A percentile compares a stretch with the other conserved stretches of the same genome.
These are phyloP conservation scores for Bipolaris sorokiniana DNA, from an alignment of 2,329 filamentous ascomycete species.

Conservation along the genomic window DNA sequence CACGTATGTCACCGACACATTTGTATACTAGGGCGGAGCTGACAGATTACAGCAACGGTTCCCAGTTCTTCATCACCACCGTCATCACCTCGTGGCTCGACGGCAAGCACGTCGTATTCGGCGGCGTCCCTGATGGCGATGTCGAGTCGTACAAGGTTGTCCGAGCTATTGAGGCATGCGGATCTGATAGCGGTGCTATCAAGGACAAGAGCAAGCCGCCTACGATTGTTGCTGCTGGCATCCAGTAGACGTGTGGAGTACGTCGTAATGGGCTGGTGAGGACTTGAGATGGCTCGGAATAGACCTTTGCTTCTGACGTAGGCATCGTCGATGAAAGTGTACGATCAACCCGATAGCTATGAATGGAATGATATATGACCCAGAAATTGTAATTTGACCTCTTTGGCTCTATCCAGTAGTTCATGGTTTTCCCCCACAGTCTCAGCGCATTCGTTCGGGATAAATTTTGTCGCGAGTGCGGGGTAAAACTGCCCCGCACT, in stretches of 20 bases:
- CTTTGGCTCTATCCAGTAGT: not conserved
- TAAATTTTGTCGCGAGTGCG: conserved; percentile 13
- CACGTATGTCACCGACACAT: conserved; percentile 64
- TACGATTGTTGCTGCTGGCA: conserved; percentile 60
- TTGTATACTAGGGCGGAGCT: conserved; percentile 10
- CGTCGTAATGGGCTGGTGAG: not conserved
- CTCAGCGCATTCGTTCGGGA: not conserved
- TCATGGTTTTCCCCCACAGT: not conserved
- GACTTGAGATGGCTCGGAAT: not conserved
- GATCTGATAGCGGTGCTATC: conserved; percentile 60
- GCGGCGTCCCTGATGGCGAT: conserved; percentile 67
- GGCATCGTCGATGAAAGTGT: not conserved
- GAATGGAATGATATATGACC: conserved; percentile 4
- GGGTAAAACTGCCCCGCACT: conserved; percentile 17
- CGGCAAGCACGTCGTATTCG: conserved; percentile 84
- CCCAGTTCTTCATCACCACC: conserved; percentile 76
- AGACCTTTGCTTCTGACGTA: not conserved
- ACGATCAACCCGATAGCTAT: not conserved
- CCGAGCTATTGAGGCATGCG: conserved; percentile 65
- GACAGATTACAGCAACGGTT: conserved; percentile 64
- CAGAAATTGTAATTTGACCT: not conserved
- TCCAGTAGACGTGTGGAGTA: conserved; percentile 40
- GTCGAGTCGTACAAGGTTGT: conserved; percentile 61
- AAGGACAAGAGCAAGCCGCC: conserved; percentile 59
- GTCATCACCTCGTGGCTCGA: conserved; percentile 73